These are phyloP conservation scores for Cryphonectria japonica DNA, from an alignment of 2,329 filamentous ascomycete genomes.

Conservation along the genomic window DNA sequence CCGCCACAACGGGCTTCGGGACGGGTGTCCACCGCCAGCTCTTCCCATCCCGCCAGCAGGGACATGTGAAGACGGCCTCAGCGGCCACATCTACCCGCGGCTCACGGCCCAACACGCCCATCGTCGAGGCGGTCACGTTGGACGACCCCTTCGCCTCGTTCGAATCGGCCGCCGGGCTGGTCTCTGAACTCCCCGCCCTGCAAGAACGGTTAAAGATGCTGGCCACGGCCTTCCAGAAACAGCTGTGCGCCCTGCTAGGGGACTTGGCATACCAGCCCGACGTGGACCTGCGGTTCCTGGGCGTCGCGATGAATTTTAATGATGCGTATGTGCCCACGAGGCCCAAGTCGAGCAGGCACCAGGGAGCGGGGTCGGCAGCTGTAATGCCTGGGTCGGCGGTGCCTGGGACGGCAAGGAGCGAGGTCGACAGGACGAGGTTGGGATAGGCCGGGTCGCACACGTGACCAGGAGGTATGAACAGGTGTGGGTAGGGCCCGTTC, in stretches of 20 bases:
- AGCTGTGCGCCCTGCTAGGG: conserved; percentile 80
- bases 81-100: conserved; percentile 34
- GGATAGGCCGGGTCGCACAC: neutral
- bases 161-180: conserved; percentile 57
- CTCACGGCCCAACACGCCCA: conserved; percentile 31
- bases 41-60: conserved; percentile 18
- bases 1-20: neutral
- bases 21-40: conserved; percentile 2
- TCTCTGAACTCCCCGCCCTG: conserved; percentile 71
- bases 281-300: conserved; percentile 92
- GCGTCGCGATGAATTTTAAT: conserved; percentile 99
- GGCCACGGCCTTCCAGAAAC: conserved; percentile 73
- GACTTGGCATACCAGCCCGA: conserved; percentile 93
- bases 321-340: conserved; percentile 85
- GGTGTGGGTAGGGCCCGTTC: neutral
- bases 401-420: conserved; percentile 15
- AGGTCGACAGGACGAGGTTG: conserved; percentile 13
- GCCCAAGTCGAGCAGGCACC: conserved; percentile 36
- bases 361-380: conserved; percentile 25
- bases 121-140: conserved; percentile 23
- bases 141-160: conserved; percentile 35
- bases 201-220: conserved; percentile 74
- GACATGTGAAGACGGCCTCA: conserved; percentile 31
- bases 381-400: conserved; percentile 7
- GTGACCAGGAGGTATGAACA: neutral